Percentiles rank a stretch among this genome's conserved stretches.
phyloP scores from a whole-genome alignment of 345 rosid genomes.

The Draba incana region DNA sequence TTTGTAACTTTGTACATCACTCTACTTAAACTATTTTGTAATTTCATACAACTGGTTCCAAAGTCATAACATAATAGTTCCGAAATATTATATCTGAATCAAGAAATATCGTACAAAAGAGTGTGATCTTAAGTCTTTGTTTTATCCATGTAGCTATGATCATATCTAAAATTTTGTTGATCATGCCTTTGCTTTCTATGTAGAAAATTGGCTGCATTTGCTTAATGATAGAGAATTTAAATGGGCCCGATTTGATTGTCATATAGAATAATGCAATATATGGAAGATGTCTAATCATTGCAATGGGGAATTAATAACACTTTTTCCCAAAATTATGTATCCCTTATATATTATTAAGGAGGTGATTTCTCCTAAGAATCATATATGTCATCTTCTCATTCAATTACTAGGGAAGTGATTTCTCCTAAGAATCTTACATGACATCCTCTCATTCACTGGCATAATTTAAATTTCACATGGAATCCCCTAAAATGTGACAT shows the following conservation, averaged over 20 bases:
- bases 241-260: not conserved
- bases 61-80: not conserved
- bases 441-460: too few species aligned
- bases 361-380: too few species aligned
- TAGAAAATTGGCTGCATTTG: conserved; percentile 2
- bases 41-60: not conserved
- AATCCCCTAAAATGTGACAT: too few species aligned
- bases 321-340: not conserved
- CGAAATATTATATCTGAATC: too few species aligned
- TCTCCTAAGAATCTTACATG: too few species aligned
- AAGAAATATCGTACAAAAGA: not conserved
- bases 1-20: not conserved
- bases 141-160: conserved; percentile 4
- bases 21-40: not conserved
- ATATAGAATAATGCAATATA: not conserved
- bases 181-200: not conserved
- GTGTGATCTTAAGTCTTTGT: not conserved
- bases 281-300: conserved; percentile 8
- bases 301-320: not conserved
- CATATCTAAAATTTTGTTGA: not conserved
- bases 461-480: too few species aligned
- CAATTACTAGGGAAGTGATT: too few species aligned
- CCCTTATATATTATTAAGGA: too few species aligned
- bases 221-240: not conserved
- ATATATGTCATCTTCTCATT: too few species aligned